phyloP scores from a whole-genome alignment of 2,329 filamentous ascomycete genomes.

The Exserohilum rostratum region DNA sequence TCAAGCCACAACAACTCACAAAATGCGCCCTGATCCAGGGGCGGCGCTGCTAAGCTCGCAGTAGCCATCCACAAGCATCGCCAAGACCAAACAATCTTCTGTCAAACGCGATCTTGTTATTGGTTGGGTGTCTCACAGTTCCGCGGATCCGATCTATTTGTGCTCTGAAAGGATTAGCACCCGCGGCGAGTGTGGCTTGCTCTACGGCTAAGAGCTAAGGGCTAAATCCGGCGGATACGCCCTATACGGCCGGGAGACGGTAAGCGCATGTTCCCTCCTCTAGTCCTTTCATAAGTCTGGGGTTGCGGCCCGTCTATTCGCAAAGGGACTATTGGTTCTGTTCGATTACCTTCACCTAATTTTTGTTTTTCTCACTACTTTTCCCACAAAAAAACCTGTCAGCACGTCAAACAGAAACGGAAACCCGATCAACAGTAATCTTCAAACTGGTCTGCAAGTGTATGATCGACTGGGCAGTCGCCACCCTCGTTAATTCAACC shows the following conservation, averaged over 20 bases:
- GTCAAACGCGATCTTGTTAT: not conserved
- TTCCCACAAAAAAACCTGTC: not conserved
- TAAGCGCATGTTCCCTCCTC: not conserved
- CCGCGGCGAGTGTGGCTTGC: not conserved
- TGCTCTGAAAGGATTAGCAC: not conserved
- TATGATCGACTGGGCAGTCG: not conserved
- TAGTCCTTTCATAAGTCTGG: not conserved
- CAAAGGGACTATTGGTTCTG: slow-evolving; percentile 4
- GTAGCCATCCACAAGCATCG: not conserved
- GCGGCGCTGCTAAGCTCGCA: slow-evolving; percentile 1
- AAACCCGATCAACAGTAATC: not conserved
- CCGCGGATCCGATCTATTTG: not conserved
- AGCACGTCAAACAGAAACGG: not conserved
- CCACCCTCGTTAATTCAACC: not conserved
- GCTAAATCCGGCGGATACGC: not conserved
- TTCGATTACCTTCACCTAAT: not conserved
- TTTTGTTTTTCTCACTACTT: not conserved
- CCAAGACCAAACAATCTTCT: not conserved
- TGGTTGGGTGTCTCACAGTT: not conserved
- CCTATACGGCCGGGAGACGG: not conserved
- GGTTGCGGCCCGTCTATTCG: not conserved
- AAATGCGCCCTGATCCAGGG: not conserved
- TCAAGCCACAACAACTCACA: not conserved
- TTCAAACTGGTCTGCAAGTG: not conserved
- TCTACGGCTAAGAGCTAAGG: not conserved